Base-by-base conservation (phyloP, 495 filamentous ascomycete species). In the Viridothelium virens region DNA sequence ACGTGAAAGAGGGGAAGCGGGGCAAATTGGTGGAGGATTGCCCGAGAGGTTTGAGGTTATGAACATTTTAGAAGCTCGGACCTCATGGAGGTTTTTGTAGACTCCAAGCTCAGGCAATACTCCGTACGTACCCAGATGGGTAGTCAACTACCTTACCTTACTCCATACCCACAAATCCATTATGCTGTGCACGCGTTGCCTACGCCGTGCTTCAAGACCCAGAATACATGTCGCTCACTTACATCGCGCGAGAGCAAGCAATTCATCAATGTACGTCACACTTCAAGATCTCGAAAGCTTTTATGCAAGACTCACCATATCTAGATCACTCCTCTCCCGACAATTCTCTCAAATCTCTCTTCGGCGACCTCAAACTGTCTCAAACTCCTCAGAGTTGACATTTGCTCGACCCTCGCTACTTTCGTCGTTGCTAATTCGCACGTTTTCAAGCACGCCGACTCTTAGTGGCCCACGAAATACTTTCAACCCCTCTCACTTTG, bases 401-500 rank as follows among this genome's bases (percentile, higher is more conserved):
- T 65, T 2, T 63, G 38, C 63, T 34, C 56, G 73, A 67, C 74
- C 79, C 62, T 66, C 67, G 59, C 77, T 78, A 18, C 78, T 76
- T 48, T 75, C 78, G 9, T n/a, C 81, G 84, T 67, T 78, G 84
- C 38, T 77, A 75, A 2, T 63, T 85, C 56, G 70, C 68, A 18
- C 63, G 69, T 25, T 71, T 77, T 44, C 84, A 86, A 71, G 74
- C 85, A 10, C 79, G 82, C 31, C 53, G 7, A 11, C 18, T 36
- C 31, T 59, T 36, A 78, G 78, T 68, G 85, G 79, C 6, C 83
- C 82, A 48, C 79, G 88, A 65, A 71, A 82, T 66, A 90, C 88
- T 3, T 90, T 81, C 70, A 81, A 83, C 61, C 87, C 87, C 3
- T 86, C 83, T 62, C 87, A 89, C 68, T 75, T 82, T 62, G 87